These are phyloP conservation scores for Penicillium sp. DNA, from an alignment of 2,329 filamentous ascomycete genomes.

Conservation along the genomic window DNA sequence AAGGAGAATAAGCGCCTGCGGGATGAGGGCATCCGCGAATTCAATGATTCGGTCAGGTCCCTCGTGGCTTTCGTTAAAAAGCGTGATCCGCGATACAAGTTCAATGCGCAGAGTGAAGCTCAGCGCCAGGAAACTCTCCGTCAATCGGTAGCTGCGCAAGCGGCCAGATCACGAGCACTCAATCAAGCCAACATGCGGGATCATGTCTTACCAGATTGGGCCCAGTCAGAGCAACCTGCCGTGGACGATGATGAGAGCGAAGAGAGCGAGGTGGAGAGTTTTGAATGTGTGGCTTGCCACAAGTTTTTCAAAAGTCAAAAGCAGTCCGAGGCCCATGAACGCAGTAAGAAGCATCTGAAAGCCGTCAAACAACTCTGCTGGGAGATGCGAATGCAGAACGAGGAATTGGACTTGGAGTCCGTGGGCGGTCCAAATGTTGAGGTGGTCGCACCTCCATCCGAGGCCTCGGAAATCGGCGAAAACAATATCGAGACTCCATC, in stretches of 20 bases:
- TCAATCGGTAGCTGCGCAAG: constrained; percentile 79
- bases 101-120: constrained; percentile 74
- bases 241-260: constrained; percentile 52
- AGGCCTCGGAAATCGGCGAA: not conserved
- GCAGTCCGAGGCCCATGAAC: constrained; percentile 88
- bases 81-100: constrained; percentile 81
- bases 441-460: not conserved
- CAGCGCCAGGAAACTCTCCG: constrained; percentile 78
- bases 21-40: constrained; percentile 81
- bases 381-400: constrained; percentile 82
- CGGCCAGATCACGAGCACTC: constrained; percentile 76
- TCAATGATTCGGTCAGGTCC: constrained; percentile 87
- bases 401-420: constrained; percentile 42
- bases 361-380: constrained; percentile 76
- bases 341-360: constrained; percentile 94
- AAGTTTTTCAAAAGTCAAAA: constrained; percentile 85
- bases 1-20: constrained; percentile 88
- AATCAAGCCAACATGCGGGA: constrained; percentile 74
- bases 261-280: constrained; percentile 56
- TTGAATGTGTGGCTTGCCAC: constrained; percentile 64
- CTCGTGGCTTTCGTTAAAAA: constrained; percentile 88
- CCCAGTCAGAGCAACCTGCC: constrained; percentile 57
- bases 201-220: constrained; percentile 72
- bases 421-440: not conserved
- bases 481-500: not conserved